These are phyloP conservation scores for Chrysoporthe austroafricana DNA, from an alignment of 2,329 filamentous ascomycete species.

Conservation along the genomic window DNA sequence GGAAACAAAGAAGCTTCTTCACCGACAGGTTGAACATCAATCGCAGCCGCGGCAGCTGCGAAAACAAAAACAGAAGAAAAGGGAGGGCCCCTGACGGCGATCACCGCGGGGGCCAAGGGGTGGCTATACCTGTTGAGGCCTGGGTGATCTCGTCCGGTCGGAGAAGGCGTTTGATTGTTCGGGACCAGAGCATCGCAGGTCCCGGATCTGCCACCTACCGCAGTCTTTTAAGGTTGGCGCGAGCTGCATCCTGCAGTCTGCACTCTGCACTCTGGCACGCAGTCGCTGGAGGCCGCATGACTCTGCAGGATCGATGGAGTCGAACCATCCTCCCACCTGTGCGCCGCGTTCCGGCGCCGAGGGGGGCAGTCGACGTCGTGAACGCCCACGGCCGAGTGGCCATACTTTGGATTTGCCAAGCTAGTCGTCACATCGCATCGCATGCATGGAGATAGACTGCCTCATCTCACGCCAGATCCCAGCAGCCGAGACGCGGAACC, in stretches of 20 bases:
- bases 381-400: neutral
- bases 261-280: neutral
- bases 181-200: constrained; percentile 1
- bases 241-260: neutral
- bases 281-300: neutral
- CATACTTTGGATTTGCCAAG: neutral
- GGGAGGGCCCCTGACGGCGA: neutral
- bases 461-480: neutral
- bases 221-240: neutral
- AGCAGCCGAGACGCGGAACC: constrained; percentile 4
- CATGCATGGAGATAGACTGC: neutral
- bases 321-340: neutral
- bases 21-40: too few relatives aligned
- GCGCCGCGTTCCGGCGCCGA: neutral
- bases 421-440: neutral
- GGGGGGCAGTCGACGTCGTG: neutral
- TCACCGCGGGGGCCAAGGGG: neutral
- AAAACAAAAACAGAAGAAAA: neutral
- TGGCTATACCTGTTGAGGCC: neutral
- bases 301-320: neutral
- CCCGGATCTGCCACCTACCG: constrained; percentile 3
- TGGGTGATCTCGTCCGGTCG: neutral
- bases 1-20: too few relatives aligned
- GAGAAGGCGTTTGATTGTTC: neutral
- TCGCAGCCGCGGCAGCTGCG: too few relatives aligned